phyloP scores from a whole-genome alignment of 257 asterid genomes.

The Echium plantagineum region DNA sequence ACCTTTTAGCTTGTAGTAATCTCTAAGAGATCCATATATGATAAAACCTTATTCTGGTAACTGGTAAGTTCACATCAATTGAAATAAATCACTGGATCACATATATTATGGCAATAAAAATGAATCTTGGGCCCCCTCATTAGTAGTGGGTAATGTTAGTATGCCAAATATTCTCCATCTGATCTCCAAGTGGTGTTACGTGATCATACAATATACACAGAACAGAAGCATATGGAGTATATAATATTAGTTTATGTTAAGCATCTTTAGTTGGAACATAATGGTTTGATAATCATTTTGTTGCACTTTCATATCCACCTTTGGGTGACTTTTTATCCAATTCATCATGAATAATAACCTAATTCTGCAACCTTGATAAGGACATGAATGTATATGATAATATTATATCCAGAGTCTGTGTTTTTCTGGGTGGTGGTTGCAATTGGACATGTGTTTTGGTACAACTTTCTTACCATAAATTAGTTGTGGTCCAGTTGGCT shows the following conservation, averaged over 20 bases:
- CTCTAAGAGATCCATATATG: not conserved
- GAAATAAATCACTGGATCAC: not conserved
- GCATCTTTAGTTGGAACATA: conserved; percentile 8
- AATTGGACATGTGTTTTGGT: not conserved
- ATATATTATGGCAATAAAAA: not conserved
- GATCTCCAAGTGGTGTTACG: not conserved
- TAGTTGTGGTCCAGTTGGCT: not conserved
- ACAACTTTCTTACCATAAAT: not conserved
- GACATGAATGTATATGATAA: not conserved
- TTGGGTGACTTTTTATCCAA: conserved; percentile 12
- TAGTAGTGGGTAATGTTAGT: not conserved
- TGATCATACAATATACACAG: not conserved
- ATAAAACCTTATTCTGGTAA: conserved; percentile 1
- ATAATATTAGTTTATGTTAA: not conserved
- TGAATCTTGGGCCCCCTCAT: not conserved
- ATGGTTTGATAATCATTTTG: conserved; percentile 12
- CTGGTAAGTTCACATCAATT: not conserved
- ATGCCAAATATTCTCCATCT: not conserved
- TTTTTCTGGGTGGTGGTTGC: not conserved
- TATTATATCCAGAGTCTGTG: not conserved
- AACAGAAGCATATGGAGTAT: not conserved
- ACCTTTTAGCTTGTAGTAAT: too few species aligned
- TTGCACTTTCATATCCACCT: conserved; percentile 11
- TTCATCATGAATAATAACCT: conserved; percentile 11
- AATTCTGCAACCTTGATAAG: conserved; percentile 1